Percentiles rank a stretch among this genome's conserved stretches.
Evolutionary conservation across 768 basidiomycete species (phyloP).

Genomic region (Naematelia encephala): DNA sequence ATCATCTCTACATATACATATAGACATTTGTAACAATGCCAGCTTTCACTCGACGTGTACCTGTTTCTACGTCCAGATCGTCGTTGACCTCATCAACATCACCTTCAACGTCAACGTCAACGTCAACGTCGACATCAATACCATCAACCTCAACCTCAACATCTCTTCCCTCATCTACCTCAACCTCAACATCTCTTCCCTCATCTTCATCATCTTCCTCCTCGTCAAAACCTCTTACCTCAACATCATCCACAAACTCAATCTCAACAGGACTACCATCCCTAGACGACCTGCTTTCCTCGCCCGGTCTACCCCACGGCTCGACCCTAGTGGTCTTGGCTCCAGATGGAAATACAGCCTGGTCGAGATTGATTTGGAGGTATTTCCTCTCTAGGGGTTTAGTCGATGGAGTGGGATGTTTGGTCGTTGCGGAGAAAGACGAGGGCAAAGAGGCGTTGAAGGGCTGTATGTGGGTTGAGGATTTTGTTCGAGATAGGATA

Average conservation of each 20-base stretch:
- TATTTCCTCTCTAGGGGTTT: constrained; percentile 89
- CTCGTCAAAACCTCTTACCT: constrained; percentile 10
- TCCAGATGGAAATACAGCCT: constrained; percentile 82
- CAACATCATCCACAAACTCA: constrained; percentile 45
- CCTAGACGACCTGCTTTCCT: constrained; percentile 90
- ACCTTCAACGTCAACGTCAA: not conserved
- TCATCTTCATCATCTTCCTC: constrained; percentile 2
- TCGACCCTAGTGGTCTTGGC: constrained; percentile 69
- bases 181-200: not conserved
- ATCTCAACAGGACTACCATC: constrained; percentile 84
- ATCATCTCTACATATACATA: too few relatives aligned
- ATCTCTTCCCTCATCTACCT: constrained; percentile 1
- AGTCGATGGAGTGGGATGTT: constrained; percentile 64
- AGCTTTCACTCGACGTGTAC: constrained; percentile 45
- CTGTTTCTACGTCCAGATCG: not conserved
- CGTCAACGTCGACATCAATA: not conserved
- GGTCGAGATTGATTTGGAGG: constrained; percentile 76
- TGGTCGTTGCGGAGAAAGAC: constrained; percentile 61
- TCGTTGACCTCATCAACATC: not conserved
- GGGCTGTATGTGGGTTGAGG: constrained; percentile 77
- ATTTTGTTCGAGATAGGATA: constrained; percentile 17
- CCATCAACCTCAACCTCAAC: not conserved
- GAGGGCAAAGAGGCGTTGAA: constrained; percentile 59
- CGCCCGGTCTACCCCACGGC: constrained; percentile 74
- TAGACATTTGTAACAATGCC: too few relatives aligned